phyloP scores from a whole-genome alignment of 768 basidiomycete species.

The Suillus subalutaceus region DNA sequence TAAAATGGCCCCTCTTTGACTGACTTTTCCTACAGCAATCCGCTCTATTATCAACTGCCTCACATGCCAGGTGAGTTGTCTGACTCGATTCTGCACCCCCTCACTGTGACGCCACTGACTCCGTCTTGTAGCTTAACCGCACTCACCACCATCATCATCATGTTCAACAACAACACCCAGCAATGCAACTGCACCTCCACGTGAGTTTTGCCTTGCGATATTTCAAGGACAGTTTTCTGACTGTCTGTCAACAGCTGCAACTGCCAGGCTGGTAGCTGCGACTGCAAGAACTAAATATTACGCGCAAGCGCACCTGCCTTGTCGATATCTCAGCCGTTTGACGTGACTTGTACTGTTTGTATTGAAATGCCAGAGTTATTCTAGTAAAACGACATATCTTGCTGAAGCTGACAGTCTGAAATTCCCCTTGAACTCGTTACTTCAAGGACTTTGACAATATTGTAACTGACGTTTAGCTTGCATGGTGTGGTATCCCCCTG shows the following conservation, averaged over 20 bases:
- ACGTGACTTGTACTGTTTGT: constrained; percentile 1
- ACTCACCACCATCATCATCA: background rate
- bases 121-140: background rate
- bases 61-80: background rate
- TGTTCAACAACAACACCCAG: constrained; percentile 5
- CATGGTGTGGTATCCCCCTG: too few relatives aligned
- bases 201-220: constrained; percentile 2
- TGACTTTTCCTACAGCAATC: background rate
- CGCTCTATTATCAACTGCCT: background rate
- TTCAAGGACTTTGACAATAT: too few relatives aligned
- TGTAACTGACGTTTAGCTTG: too few relatives aligned
- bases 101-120: background rate
- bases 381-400: background rate
- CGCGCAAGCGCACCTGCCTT: background rate
- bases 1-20: constrained; percentile 1
- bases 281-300: constrained; percentile 4
- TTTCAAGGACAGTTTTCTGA: background rate
- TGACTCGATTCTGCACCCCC: background rate
- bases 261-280: constrained; percentile 12
- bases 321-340: background rate
- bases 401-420: background rate
- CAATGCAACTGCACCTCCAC: constrained; percentile 6
- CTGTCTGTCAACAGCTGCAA: constrained; percentile 5
- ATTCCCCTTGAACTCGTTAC: background rate
- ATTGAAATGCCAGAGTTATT: background rate